Conservation (phyloP, 2,329 filamentous ascomycete genomes). For the Spiromastix sp. region DNA sequence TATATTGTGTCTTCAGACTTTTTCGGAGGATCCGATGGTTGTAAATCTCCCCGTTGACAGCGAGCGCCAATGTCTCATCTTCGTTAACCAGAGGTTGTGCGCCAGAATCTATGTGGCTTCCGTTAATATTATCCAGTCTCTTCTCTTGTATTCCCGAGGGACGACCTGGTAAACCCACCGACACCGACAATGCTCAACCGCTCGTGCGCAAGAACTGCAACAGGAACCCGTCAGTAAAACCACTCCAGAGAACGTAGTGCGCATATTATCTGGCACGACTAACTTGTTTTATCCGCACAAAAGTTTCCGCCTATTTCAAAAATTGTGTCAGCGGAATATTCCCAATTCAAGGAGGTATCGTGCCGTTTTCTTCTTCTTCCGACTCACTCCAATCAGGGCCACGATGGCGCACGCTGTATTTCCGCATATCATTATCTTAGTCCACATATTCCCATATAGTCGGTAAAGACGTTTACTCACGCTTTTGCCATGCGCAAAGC, state of each 20-base stretch:
- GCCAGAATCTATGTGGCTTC: constrained; percentile 67
- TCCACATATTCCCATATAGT: background rate
- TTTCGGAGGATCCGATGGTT: constrained; percentile 96
- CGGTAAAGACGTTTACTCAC: constrained; percentile 50
- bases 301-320: constrained; percentile 65
- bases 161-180: constrained; percentile 52
- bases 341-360: background rate
- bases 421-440: constrained; percentile 2
- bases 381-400: constrained; percentile 96
- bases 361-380: too few relatives aligned
- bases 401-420: constrained; percentile 73
- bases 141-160: too few relatives aligned
- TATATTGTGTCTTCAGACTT: constrained; percentile 68
- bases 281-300: constrained; percentile 84
- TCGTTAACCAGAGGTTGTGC: constrained; percentile 92
- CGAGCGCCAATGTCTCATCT: constrained; percentile 77
- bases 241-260: too few relatives aligned
- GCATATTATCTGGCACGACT: constrained; percentile 23
- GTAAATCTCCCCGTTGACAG: constrained; percentile 99
- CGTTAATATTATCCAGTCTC: too few relatives aligned
- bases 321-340: constrained; percentile 4
- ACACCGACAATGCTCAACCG: constrained; percentile 95
- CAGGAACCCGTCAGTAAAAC: constrained; percentile 16
- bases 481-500: constrained; percentile 89
- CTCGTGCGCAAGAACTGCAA: constrained; percentile 83